These are phyloP conservation scores for Atkinsonella texensis DNA, from an alignment of 2,329 filamentous ascomycete species.

Conservation along the genomic window DNA sequence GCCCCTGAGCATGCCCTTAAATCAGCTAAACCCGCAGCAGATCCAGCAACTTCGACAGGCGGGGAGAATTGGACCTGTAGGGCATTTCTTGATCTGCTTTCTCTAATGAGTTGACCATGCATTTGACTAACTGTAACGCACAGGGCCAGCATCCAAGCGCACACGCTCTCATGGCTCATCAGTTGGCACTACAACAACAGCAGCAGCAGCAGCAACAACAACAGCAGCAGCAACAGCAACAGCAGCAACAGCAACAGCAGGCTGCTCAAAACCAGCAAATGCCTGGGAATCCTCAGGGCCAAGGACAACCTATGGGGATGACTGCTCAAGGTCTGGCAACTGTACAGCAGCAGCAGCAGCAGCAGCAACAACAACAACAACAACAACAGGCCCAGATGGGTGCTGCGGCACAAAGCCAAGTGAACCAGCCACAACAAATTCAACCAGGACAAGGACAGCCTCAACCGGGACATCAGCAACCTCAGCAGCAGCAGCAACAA, in stretches of 20 bases:
- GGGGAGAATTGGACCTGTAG: conserved; percentile 29
- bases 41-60: conserved; percentile 35
- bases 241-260: conserved; percentile 25
- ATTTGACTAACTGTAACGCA: not conserved
- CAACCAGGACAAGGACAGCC: conserved; percentile 12
- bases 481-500: conserved; percentile 30
- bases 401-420: conserved; percentile 8
- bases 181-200: conserved; percentile 34
- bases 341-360: conserved; percentile 18
- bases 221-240: conserved; percentile 22
- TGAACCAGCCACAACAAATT: conserved; percentile 10
- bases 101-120: not conserved
- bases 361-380: conserved; percentile 14
- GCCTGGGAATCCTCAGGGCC: conserved; percentile 24
- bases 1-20: conserved; percentile 39
- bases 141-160: conserved; percentile 20
- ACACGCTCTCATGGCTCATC: conserved; percentile 34
- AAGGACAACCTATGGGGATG: conserved; percentile 36
- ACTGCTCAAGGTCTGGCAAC: conserved; percentile 33
- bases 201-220: conserved; percentile 18
- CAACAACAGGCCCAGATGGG: conserved; percentile 11
- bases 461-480: conserved; percentile 19
- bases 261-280: conserved; percentile 26
- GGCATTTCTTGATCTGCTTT: conserved; percentile 8
- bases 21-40: conserved; percentile 38